Evolutionary conservation across 441 rosid genomes (phyloP).

Genomic region (Theobroma grandiflorum): DNA sequence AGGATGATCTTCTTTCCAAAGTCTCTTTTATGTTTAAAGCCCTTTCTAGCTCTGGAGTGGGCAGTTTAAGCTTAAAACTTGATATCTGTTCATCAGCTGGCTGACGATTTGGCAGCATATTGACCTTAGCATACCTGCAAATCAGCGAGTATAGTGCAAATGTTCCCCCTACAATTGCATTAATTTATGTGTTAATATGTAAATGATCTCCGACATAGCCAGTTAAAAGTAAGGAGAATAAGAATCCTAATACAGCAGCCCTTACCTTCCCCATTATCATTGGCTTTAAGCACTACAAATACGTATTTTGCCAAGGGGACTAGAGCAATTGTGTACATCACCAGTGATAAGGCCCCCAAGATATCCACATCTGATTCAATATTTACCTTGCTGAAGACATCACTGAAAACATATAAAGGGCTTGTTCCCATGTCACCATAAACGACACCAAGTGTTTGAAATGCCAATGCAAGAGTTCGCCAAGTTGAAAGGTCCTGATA

Average conservation of each 20-base stretch:
- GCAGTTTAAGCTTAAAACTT: constrained; percentile 87
- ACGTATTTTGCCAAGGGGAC: constrained; percentile 89
- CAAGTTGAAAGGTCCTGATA: constrained; percentile 73
- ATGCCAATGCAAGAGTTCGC: constrained; percentile 77
- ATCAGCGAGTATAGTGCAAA: constrained; percentile 92
- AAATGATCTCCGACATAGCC: background rate
- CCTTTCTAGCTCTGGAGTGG: constrained; percentile 95
- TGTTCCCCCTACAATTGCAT: constrained; percentile 81
- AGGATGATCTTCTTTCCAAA: constrained; percentile 69
- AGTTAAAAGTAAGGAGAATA: constrained; percentile 10
- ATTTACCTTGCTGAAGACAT: constrained; percentile 91
- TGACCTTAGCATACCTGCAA: constrained; percentile 90
- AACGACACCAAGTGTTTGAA: constrained; percentile 96
- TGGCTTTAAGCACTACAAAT: constrained; percentile 95
- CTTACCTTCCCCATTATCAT: constrained; percentile 95
- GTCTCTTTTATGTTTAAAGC: constrained; percentile 79
- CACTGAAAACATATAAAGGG: constrained; percentile 90
- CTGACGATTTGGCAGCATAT: constrained; percentile 90
- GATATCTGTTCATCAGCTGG: constrained; percentile 91
- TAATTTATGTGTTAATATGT: constrained; percentile 25
- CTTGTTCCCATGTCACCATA: constrained; percentile 99
- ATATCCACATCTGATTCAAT: constrained; percentile 82
- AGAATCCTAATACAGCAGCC: background rate
- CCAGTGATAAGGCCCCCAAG: constrained; percentile 92
- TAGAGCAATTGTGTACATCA: constrained; percentile 91